Evolutionary conservation across 352 stramenopile species (phyloP).

Genomic region (Lagenidium sp.): DNA sequence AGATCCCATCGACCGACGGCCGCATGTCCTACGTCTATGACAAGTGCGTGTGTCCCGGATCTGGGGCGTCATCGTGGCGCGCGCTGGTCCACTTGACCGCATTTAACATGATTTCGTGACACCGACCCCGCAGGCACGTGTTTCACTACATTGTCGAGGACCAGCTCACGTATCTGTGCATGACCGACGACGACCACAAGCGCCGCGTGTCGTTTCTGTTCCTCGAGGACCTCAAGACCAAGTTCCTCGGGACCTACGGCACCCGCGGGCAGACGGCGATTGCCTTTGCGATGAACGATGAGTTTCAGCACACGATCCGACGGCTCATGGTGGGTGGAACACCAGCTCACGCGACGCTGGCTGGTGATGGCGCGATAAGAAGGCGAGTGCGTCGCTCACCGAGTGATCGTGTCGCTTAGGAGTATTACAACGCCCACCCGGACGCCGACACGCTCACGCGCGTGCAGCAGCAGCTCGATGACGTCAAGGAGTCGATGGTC

Average conservation of each 20-base stretch:
- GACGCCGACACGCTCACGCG: constrained; percentile 88
- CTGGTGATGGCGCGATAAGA: no score
- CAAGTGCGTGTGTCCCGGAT: no score
- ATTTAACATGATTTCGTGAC: background rate
- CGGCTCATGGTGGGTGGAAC: constrained; percentile 90
- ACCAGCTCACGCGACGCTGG: no score
- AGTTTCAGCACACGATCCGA: constrained; percentile 93
- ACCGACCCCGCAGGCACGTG: constrained; percentile 70
- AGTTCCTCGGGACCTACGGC: constrained; percentile 84
- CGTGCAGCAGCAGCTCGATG: constrained; percentile 95
- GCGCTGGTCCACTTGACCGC: no score
- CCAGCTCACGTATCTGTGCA: constrained; percentile 97
- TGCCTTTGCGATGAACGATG: constrained; percentile 97
- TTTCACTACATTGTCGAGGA: constrained; percentile 97
- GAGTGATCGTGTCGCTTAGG: no score
- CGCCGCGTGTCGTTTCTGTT: constrained; percentile 97
- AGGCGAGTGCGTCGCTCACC: no score
- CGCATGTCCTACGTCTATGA: constrained; percentile 99
- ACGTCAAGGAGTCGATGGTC: constrained; percentile 98
- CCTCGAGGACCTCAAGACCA: constrained; percentile 94
- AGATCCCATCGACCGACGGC: constrained; percentile 91
- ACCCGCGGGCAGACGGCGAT: constrained; percentile 85
- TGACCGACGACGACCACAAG: constrained; percentile 94
- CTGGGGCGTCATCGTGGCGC: no score
- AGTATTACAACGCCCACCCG: constrained; percentile 84